Evolutionary conservation across 2,329 filamentous ascomycete species (phyloP).

Genomic region (Beauveria sp.): DNA sequence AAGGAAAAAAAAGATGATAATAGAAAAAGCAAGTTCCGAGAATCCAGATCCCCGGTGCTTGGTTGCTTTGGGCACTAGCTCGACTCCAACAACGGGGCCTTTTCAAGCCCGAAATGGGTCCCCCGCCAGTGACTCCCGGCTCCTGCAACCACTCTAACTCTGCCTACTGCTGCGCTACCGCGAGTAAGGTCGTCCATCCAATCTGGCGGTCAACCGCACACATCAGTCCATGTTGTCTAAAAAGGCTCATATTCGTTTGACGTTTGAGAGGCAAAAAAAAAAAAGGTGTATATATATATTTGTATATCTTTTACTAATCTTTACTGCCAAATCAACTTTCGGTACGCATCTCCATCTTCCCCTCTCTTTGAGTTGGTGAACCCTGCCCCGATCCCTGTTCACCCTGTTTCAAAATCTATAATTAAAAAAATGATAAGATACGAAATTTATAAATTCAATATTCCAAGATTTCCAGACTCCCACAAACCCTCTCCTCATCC

Average conservation of each 20-base stretch:
- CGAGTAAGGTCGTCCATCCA: neutral
- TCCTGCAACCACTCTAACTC: slow-evolving; percentile 2
- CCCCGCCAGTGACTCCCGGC: neutral
- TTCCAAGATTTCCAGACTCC: too few species aligned
- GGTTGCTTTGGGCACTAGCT: neutral
- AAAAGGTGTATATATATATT: neutral
- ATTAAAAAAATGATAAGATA: neutral
- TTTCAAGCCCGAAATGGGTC: neutral
- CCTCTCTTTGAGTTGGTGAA: neutral
- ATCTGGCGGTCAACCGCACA: neutral
- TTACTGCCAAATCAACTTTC: neutral
- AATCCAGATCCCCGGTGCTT: neutral
- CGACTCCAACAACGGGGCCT: neutral
- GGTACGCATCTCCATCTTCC: neutral
- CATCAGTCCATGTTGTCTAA: neutral
- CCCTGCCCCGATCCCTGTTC: neutral
- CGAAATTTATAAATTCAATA: neutral
- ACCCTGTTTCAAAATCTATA: neutral
- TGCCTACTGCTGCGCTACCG: neutral
- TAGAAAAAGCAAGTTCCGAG: too few species aligned
- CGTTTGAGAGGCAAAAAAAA: neutral
- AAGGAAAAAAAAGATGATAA: too few species aligned
- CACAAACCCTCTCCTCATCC: neutral
- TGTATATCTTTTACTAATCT: neutral
- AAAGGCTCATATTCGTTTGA: neutral